Evolutionary conservation across 1,284 basidiomycete species (phyloP), one percentile per base, ranked within the genome.

Genomic region (Ceratobasidium sp.): DNA sequence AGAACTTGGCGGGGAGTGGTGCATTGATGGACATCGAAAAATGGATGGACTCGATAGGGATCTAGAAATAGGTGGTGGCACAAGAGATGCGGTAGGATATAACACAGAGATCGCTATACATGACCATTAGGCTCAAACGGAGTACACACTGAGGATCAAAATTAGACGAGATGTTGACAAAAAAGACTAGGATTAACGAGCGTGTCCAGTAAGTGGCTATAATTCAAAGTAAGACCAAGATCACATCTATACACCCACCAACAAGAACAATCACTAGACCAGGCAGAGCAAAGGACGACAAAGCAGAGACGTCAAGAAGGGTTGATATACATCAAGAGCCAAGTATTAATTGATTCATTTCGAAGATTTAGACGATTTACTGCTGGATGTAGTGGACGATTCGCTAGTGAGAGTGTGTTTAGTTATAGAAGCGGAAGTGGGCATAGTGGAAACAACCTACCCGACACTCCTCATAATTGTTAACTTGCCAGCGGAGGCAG

Each of bases 401-500:
- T 70, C 66, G 13, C 66, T 70, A 18, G 5, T 23, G 35, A 11
- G 30, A 7, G 23, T 28, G 38, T 18, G 28, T 46, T 32, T 46
- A 44, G 16, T 21, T 21, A 26, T 32, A 52, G 18, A n/a, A 26
- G 28, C 35, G 43, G 18, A 13, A 28, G 7, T 21, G 13, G 32
- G 4, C 11, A 43, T 41, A 32, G n/a, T n/a, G 6, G 30, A 38
- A 18, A 32, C 23, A 13, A 70, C 66, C 2, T 23, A 70, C 66
- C 54, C 66, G 47, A 64, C 80, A 75, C 88, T 88, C 82, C 91
- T 92, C 93, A 96, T 94, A 81, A 96, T 95, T 30, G 92, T 94
- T 74, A 96, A 84, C 80, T 93, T 94, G 66, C 93, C 91, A 46
- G 88, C 85, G 6, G 91, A 92, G 13, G 95, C 94, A n/a, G 93